phyloP scores from a whole-genome alignment of 345 rosid species.

The Zanthoxylum bungeanum region DNA sequence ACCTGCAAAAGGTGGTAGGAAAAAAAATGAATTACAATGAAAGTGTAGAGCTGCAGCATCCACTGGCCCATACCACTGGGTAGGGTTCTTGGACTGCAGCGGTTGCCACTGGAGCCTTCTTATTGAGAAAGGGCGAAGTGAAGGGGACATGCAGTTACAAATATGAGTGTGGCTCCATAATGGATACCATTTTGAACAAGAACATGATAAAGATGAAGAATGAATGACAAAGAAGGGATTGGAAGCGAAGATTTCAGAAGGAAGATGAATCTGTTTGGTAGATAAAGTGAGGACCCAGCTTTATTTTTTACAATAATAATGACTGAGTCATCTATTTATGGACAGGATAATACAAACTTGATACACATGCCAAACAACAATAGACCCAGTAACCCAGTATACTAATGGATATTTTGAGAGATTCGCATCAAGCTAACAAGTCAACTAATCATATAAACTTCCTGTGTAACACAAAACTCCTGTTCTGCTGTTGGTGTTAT shows the following conservation, averaged over 20 bases:
- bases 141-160: not conserved
- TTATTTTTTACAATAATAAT: not conserved
- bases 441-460: not conserved
- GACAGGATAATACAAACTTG: not conserved
- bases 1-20: conserved; percentile 46
- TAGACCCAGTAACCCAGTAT: not conserved
- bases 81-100: not conserved
- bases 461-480: too few relatives aligned
- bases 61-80: not conserved
- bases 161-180: not conserved
- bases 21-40: not conserved
- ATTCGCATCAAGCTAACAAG: not conserved
- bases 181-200: not conserved
- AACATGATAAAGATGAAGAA: not conserved
- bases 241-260: not conserved
- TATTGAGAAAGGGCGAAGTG: not conserved
- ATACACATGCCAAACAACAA: not conserved
- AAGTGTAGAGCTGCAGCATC: conserved; percentile 4
- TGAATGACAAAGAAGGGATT: not conserved
- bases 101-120: not conserved
- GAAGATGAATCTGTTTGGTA: not conserved
- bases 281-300: not conserved
- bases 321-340: not conserved
- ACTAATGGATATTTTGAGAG: not conserved
- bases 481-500: too few relatives aligned